These are phyloP conservation scores for Colletotrichum sp. DNA, from an alignment of 2,329 filamentous ascomycete genomes.

Conservation along the genomic window DNA sequence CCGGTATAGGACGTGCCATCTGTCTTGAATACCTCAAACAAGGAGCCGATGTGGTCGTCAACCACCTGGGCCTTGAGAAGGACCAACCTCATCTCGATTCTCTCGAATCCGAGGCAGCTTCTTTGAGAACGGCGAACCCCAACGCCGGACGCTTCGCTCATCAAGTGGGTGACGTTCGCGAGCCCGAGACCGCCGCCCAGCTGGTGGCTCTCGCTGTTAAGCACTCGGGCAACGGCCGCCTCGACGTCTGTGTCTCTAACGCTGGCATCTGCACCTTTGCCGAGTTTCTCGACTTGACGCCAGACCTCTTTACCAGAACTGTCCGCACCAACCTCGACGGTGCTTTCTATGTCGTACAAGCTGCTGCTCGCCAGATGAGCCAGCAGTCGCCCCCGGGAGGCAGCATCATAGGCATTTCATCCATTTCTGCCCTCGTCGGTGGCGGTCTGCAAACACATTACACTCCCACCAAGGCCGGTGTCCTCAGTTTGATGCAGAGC, in stretches of 20 bases:
- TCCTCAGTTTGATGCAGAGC: slow-evolving; percentile 83
- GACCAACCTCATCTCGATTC: slow-evolving; percentile 59
- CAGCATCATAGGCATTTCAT: slow-evolving; percentile 78
- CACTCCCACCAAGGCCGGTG: slow-evolving; percentile 86
- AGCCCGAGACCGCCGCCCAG: slow-evolving; percentile 71
- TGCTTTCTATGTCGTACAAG: slow-evolving; percentile 87
- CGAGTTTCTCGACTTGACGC: slow-evolving; percentile 78
- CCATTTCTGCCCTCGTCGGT: slow-evolving; percentile 77
- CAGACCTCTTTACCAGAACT: slow-evolving; percentile 73
- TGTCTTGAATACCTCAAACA: slow-evolving; percentile 79
- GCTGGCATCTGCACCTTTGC: slow-evolving; percentile 89
- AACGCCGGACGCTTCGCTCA: slow-evolving; percentile 65
- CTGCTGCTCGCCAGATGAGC: slow-evolving; percentile 84
- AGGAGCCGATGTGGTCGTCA: slow-evolving; percentile 80
- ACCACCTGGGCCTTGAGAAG: slow-evolving; percentile 70
- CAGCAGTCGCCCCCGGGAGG: slow-evolving; percentile 70
- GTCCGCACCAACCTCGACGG: slow-evolving; percentile 83
- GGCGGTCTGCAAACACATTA: slow-evolving; percentile 84
- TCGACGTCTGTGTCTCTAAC: slow-evolving; percentile 87
- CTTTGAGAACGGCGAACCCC: slow-evolving; percentile 48
- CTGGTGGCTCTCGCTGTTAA: slow-evolving; percentile 72
- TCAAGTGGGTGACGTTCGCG: slow-evolving; percentile 78
- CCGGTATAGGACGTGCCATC: slow-evolving; percentile 87
- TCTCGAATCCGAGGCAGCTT: slow-evolving; percentile 55
- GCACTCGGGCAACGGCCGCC: slow-evolving; percentile 56